Evolutionary conservation across 108 stramenopile genomes (phyloP).

Genomic region (Aurantiochytrium sp.): DNA sequence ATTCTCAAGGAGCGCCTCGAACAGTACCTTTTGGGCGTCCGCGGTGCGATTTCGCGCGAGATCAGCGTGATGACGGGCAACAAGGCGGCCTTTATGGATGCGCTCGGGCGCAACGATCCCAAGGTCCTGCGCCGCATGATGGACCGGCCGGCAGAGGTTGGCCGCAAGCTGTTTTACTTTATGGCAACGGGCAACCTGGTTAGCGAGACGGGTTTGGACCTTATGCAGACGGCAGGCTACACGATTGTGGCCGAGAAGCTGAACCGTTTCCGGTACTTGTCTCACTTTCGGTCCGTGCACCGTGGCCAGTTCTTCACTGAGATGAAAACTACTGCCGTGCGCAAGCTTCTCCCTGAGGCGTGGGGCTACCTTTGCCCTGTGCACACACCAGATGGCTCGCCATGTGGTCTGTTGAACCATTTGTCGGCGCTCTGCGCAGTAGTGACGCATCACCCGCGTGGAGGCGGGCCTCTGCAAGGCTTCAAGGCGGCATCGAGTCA

Average conservation of each 20-base stretch:
- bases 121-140: conserved; percentile 17
- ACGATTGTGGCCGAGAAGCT: conserved; percentile 94
- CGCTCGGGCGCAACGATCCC: conserved; percentile 18
- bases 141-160: conserved; percentile 27
- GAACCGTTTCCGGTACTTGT: conserved; percentile 86
- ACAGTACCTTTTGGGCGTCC: conserved; percentile 64
- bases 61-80: conserved; percentile 21
- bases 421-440: conserved; percentile 66
- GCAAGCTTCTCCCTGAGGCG: conserved; percentile 92
- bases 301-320: conserved; percentile 97
- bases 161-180: conserved; percentile 73
- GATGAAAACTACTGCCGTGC: conserved; percentile 98
- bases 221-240: conserved; percentile 95
- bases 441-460: conserved; percentile 15
- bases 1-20: conserved; percentile 93
- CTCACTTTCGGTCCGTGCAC: conserved; percentile 96
- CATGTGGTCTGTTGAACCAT: conserved; percentile 95
- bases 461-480: not conserved
- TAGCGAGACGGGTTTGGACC: conserved; percentile 81
- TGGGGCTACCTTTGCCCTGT: conserved; percentile 99
- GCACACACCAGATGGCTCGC: conserved; percentile 97
- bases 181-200: conserved; percentile 90
- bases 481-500: not conserved
- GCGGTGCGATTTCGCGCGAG: conserved; percentile 64
- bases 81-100: conserved; percentile 37